A percentile compares a stretch with the other conserved stretches of the same genome.
Evolutionary conservation across 2,329 filamentous ascomycete genomes (phyloP).

Genomic region (Trichoderma sp.): DNA sequence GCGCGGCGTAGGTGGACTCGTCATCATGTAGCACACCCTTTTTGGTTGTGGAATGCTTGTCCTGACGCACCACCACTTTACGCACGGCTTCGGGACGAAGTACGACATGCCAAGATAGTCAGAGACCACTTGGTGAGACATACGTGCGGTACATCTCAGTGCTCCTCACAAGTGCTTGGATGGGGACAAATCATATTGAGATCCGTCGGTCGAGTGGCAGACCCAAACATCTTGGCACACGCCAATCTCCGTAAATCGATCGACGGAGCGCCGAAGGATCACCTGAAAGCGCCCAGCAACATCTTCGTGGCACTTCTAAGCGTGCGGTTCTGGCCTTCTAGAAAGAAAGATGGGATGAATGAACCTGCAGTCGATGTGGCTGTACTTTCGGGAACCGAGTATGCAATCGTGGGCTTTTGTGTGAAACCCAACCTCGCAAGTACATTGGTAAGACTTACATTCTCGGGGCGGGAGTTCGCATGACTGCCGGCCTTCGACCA

Average conservation of each 20-base stretch:
- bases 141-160: background rate
- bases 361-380: background rate
- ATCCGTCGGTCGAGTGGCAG: background rate
- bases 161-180: too few species aligned
- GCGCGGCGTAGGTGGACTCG: background rate
- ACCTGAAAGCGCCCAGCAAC: background rate
- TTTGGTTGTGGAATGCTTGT: slow-evolving; percentile 21
- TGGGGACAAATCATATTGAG: background rate
- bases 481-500: background rate
- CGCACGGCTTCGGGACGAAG: background rate
- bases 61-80: background rate
- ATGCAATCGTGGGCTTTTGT: background rate
- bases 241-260: slow-evolving; percentile 23
- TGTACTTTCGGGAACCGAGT: too few species aligned
- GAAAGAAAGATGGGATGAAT: background rate
- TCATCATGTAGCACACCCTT: slow-evolving; percentile 12
- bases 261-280: slow-evolving; percentile 17
- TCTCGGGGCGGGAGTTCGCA: background rate
- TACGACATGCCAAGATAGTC: slow-evolving; percentile 5
- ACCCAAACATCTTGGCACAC: slow-evolving; percentile 8
- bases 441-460: background rate
- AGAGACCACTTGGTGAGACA: slow-evolving; percentile 7
- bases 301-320: background rate
- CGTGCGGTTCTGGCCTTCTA: background rate
- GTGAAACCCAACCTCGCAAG: background rate